phyloP scores from a whole-genome alignment of 345 rosid genomes.

The Corchorus capsularis region DNA sequence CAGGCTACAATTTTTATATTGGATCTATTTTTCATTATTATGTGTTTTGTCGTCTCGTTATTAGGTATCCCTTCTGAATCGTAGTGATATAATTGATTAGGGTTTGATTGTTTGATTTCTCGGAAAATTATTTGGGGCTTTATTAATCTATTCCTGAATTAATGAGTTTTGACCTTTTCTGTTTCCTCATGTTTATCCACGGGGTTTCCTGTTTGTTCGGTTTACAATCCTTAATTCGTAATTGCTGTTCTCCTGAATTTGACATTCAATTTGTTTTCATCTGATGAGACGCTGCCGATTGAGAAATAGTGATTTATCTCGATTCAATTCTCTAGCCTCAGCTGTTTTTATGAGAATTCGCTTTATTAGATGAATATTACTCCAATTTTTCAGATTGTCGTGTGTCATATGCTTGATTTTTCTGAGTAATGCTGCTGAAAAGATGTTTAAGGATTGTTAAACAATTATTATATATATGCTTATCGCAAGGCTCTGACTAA shows the following conservation, averaged over 20 bases:
- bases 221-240: background rate
- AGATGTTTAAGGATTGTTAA: background rate
- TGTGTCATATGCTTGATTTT: background rate
- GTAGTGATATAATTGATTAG: background rate
- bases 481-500: background rate
- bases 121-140: background rate
- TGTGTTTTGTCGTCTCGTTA: background rate
- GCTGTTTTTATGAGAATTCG: background rate
- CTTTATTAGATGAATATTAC: background rate
- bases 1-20: background rate
- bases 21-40: background rate
- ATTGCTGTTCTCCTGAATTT: background rate
- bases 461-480: background rate
- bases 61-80: background rate
- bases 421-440: background rate
- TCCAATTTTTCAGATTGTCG: background rate
- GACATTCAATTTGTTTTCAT: background rate
- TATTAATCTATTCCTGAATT: background rate
- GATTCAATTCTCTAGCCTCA: background rate
- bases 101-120: constrained; percentile 4
- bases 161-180: background rate
- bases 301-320: background rate
- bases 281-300: background rate
- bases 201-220: too few relatives aligned
- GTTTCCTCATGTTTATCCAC: background rate